Evolutionary conservation across 163 green algal genomes (phyloP).

Genomic region (Chloromonas sp.): DNA sequence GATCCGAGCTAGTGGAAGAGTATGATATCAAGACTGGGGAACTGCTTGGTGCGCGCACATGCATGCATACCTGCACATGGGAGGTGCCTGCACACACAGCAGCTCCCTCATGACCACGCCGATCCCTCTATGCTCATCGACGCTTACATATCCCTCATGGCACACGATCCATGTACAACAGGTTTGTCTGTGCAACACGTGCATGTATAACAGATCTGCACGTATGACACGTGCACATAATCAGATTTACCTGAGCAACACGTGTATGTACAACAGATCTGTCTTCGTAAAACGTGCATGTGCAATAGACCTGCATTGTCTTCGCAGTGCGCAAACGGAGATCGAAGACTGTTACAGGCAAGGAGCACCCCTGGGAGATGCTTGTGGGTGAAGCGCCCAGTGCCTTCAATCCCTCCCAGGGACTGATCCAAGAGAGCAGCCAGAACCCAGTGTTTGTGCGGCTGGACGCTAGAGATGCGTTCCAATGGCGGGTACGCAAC

Average conservation of each 20-base stretch:
- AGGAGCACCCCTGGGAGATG: slow-evolving; percentile 31
- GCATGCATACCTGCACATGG: slow-evolving; percentile 1
- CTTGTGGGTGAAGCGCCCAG: slow-evolving; percentile 19
- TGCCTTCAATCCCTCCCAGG: slow-evolving; percentile 9
- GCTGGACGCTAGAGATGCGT: slow-evolving; percentile 24
- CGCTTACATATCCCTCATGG: too few species aligned
- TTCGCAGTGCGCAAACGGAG: slow-evolving; percentile 28
- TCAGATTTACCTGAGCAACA: too few species aligned
- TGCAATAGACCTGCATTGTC: too few species aligned
- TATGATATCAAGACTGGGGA: slow-evolving; percentile 19
- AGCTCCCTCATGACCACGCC: background rate
- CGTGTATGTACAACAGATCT: too few species aligned
- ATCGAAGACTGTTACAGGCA: slow-evolving; percentile 17
- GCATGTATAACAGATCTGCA: too few species aligned
- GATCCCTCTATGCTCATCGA: background rate
- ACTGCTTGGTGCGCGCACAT: slow-evolving; percentile 9
- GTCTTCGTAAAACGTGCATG: too few species aligned
- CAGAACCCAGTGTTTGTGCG: slow-evolving; percentile 22
- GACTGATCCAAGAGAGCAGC: slow-evolving; percentile 14
- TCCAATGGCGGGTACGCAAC: slow-evolving; percentile 42
- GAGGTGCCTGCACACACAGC: background rate
- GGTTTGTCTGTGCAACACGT: too few species aligned
- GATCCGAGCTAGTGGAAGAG: slow-evolving; percentile 18
- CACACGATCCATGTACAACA: too few species aligned
- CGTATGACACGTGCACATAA: too few species aligned